Evolutionary conservation across 2,329 filamentous ascomycete genomes (phyloP), one percentile per base, ranked within the genome.

Genomic region (Aspergillus versicolor): DNA sequence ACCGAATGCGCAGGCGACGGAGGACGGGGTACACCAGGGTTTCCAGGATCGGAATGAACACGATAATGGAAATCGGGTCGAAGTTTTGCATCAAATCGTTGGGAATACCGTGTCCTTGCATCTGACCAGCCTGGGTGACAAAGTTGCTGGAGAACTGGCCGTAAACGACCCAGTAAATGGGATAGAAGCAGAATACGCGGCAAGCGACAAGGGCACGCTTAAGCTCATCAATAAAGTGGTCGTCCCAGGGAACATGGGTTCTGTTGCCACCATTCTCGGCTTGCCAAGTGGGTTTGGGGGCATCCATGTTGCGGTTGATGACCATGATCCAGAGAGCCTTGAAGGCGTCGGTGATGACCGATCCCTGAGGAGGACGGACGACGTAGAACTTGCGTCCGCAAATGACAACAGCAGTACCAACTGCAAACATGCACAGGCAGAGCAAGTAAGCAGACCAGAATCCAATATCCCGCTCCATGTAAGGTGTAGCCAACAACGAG

Each of bases 31-130:
- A 92, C 57, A 92, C 65, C 38, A 86, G n/a, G 27, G 79, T 79
- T 68, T 92, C 89, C 61, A 86, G 82, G 60, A 92, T 75, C 3
- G 88, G 88, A 48, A 91, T 88, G 73, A 92, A 83, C 67, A 92
- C 85, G 65, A 92, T 83, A 60, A 92, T 84, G 24, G 88, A 84
- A 62, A 92, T 84, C 5, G 89, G 88, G 72, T 92, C 87, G 41
- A 92, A 78, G 75, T 91, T 91, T 70, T 86, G 83, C 66, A 92
- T 83, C 56, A 92, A 77, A 69, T 92, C 89, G 77, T 92, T 92
- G 66, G 89, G 90, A 3, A 90, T 82, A 32, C 88, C 88, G 67
- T 88, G 79, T 3, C 87, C 82, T 52, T 82, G 66, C 88, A 85
- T 84, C 60, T 79, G 79, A n/a, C 75, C 77, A 52, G 81, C 82